phyloP scores from a whole-genome alignment of 345 rosid genomes.

The Arabidopsis arenosa region DNA sequence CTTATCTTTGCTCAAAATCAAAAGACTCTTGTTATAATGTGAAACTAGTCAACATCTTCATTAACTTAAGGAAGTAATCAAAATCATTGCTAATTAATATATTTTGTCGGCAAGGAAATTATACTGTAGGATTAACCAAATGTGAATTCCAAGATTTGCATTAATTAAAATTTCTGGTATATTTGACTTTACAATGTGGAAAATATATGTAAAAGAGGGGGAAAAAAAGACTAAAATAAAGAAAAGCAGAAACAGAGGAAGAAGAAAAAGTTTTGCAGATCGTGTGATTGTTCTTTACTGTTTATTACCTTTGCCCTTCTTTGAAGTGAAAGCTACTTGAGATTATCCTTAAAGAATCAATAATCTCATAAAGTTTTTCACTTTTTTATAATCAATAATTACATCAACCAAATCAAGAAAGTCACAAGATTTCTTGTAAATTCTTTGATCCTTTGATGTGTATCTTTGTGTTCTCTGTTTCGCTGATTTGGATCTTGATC shows the following conservation, averaged over 20 bases:
- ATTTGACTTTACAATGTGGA: conserved; percentile 37
- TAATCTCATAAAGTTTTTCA: conserved; percentile 5
- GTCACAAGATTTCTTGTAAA: conserved; percentile 46
- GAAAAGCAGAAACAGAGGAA: not conserved
- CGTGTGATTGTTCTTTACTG: conserved; percentile 29
- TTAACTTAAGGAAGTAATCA: conserved; percentile 10
- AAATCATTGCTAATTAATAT: conserved; percentile 5
- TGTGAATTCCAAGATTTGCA: conserved; percentile 30
- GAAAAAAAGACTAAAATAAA: conserved; percentile 2
- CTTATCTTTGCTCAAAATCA: conserved; percentile 2
- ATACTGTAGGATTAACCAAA: conserved; percentile 40
- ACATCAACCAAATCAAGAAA: conserved; percentile 22
- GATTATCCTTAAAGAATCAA: conserved; percentile 39
- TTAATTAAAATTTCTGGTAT: conserved; percentile 29
- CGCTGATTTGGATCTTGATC: conserved; percentile 50
- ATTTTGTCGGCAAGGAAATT: conserved; percentile 40
- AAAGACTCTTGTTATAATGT: not conserved
- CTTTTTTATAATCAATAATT: conserved; percentile 12
- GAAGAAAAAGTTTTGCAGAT: not conserved
- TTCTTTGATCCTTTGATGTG: conserved; percentile 32
- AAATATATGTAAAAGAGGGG: not conserved
- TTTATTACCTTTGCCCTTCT: conserved; percentile 22
- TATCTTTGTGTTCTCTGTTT: conserved; percentile 36
- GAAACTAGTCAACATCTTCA: conserved; percentile 22
- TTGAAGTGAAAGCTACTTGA: conserved; percentile 38